phyloP scores from a whole-genome alignment of 257 asterid genomes.

The Solanum neorickii region DNA sequence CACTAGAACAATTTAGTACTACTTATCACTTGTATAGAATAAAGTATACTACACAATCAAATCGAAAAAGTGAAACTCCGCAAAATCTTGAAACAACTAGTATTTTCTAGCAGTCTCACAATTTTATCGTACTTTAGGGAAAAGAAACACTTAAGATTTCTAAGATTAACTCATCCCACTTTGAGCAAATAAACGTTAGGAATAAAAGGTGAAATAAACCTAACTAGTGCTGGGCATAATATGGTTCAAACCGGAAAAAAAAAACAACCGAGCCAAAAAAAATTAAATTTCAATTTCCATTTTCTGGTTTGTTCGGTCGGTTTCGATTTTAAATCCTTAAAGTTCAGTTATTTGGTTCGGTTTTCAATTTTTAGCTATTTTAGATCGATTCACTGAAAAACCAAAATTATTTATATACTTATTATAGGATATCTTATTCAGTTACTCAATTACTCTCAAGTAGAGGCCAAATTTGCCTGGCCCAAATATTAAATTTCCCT shows the following conservation, averaged over 20 bases:
- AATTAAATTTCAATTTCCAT: not conserved
- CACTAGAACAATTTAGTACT: not conserved
- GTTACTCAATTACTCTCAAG: not conserved
- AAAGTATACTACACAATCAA: not conserved
- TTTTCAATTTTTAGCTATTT: not conserved
- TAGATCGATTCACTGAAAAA: not conserved
- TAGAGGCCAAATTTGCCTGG: not conserved
- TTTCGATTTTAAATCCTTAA: not conserved
- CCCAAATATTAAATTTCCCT: not conserved
- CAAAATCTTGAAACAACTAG: not conserved
- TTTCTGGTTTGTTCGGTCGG: not conserved
- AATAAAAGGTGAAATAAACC: not conserved
- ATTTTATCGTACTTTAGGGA: not conserved
- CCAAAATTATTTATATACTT: too few relatives aligned
- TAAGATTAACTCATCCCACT: not conserved
- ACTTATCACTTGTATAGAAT: not conserved
- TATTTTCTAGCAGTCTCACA: not conserved
- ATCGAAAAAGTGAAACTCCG: not conserved
- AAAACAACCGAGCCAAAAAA: not conserved
- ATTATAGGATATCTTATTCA: not conserved
- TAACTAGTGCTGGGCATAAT: not conserved
- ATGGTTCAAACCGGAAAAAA: not conserved
- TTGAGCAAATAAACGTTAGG: not conserved
- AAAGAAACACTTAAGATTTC: not conserved
- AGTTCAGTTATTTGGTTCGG: not conserved